These are phyloP conservation scores for Avena sativa DNA, from an alignment of 176 grass and related monocot species.

Conservation along the genomic window DNA sequence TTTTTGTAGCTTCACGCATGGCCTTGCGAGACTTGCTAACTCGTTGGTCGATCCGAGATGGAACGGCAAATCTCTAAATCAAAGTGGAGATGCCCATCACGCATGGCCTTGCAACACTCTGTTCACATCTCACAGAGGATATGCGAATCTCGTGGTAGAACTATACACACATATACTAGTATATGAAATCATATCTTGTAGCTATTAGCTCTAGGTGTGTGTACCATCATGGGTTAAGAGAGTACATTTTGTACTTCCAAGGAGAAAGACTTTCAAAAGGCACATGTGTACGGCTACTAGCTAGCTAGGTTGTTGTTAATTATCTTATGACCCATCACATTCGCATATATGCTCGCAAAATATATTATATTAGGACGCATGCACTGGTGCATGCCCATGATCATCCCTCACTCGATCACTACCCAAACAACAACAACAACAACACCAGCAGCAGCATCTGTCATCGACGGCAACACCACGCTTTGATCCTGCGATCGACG, in stretches of 20 bases:
- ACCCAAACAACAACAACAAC: background rate
- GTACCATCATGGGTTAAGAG: background rate
- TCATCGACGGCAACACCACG: no score
- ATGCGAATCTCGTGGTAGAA: background rate
- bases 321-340: background rate
- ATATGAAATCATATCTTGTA: background rate
- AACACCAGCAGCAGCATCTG: background rate
- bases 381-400: slow-evolving; percentile 23
- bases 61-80: background rate
- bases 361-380: background rate
- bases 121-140: background rate
- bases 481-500: no score
- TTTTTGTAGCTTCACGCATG: slow-evolving; percentile 46
- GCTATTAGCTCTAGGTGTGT: background rate
- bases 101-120: background rate
- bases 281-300: background rate
- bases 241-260: background rate
- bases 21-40: background rate
- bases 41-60: background rate
- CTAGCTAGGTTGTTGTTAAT: background rate
- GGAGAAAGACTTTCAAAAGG: background rate
- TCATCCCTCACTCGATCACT: background rate
- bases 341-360: slow-evolving; percentile 21
- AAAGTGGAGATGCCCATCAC: slow-evolving; percentile 32
- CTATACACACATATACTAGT: background rate